A percentile compares a stretch with the other conserved stretches of the same genome.
Conservation (phyloP, 148 eudicot species). For the Polygonum aviculare region DNA sequence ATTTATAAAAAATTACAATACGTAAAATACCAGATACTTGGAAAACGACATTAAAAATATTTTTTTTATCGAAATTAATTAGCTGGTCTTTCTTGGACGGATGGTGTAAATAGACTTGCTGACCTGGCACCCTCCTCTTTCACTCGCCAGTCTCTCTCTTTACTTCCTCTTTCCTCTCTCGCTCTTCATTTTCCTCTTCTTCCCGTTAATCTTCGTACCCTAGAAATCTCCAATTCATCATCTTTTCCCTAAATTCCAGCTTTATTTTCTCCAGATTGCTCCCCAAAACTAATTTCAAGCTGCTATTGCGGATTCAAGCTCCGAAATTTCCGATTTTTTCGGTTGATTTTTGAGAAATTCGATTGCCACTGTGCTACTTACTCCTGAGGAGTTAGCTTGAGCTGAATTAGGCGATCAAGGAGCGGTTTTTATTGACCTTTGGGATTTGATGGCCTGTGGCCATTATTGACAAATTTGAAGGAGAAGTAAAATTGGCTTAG, state of each 20-base stretch:
- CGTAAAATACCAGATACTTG: background rate
- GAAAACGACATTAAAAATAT: background rate
- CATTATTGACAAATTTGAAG: background rate
- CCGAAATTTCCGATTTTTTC: background rate
- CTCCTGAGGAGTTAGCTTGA: background rate
- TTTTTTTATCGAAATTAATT: background rate
- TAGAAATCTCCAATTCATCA: background rate
- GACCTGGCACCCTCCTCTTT: slow-evolving; percentile 7
- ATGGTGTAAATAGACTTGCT: background rate
- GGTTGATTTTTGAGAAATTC: background rate
- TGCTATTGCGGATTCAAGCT: background rate
- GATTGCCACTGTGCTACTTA: background rate
- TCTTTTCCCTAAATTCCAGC: background rate
- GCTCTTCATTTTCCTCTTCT: slow-evolving; percentile 2
- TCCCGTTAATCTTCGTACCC: slow-evolving; percentile 8
- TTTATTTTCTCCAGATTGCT: background rate
- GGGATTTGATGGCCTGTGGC: background rate
- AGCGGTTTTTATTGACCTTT: background rate
- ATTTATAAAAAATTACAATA: background rate
- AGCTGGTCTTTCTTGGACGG: background rate
- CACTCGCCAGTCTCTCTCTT: background rate
- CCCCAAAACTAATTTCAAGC: background rate
- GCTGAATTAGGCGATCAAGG: background rate
- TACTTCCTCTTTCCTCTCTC: slow-evolving; percentile 6
- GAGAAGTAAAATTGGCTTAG: background rate